Evolutionary conservation across 768 basidiomycete genomes (phyloP), one percentile per base, ranked within the genome.

Genomic region (Leccinum longicurvipes): DNA sequence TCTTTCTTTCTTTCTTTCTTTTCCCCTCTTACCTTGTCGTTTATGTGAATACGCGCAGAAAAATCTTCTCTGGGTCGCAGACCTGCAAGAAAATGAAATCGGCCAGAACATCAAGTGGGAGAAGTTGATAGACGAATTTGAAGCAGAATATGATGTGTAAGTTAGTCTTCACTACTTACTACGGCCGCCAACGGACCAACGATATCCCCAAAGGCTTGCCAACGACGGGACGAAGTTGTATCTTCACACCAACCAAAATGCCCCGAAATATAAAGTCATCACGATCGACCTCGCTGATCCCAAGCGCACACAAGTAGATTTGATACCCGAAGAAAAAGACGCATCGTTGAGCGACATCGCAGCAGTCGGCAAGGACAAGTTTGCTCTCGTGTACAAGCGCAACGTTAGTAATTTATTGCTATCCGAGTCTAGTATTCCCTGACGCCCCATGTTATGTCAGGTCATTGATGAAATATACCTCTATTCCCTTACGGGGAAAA

Each of bases 381-480:
- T 92, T 53, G 80, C 77, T 8, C 66, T 86, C 17, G 71, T 79
- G 41, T 91, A 90, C 76, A 86, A 87, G 62, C 80, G 82, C 51
- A 87, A 93, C 63, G 91, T 87, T 63, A 57, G 84, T 67, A 12
- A 21, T 47, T 59, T 39, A 50, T 34, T 50, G 39, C 21, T 11
- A 39, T 53, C 17, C 12, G 4, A 14, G 8, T 50, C 27, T 10
- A 7, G 14, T 28, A 39, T 47, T 8, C 4, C 5, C 57, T 68
- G 44, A 66, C 28, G 28, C 17, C 31, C 36, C 17, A 25, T 28
- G 19, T n/a, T 12, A 7, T 49, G n/a, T 19, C 45, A 67, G 87
- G 87, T 92, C 64, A 86, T 84, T 56, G 89, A 92, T 63, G 87
- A 91, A 69, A 76, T 93, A 29, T 89, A 90, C 69, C 67, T 93